phyloP scores from a whole-genome alignment of 2,329 filamentous ascomycete genomes.

The Aschersonia sp. region DNA sequence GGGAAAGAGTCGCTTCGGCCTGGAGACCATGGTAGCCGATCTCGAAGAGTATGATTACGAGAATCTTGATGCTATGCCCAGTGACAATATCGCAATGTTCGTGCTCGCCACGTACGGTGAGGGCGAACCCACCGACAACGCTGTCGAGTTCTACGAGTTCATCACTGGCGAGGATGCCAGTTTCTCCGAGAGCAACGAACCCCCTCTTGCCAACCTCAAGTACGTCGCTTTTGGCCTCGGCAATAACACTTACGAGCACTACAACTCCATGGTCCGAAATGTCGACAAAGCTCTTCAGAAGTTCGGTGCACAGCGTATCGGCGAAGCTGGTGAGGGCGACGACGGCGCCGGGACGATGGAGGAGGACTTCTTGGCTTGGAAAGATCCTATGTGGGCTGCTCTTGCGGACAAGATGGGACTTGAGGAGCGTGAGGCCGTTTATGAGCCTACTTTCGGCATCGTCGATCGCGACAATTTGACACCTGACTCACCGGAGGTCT shows the following conservation, averaged over 20 bases:
- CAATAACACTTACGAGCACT: conserved; percentile 99
- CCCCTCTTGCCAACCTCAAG: conserved; percentile 69
- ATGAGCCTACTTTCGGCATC: conserved; percentile 84
- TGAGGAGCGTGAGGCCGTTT: conserved; percentile 90
- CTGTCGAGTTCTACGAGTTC: conserved; percentile 98
- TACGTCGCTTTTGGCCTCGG: conserved; percentile 93
- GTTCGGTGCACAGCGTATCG: conserved; percentile 72
- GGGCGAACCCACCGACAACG: conserved; percentile 96
- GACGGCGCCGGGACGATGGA: conserved; percentile 99
- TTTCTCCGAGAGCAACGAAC: conserved; percentile 64
- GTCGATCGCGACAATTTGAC: conserved; percentile 61
- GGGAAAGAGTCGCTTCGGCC: conserved; percentile 85
- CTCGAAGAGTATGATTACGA: conserved; percentile 97
- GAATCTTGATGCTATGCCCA: conserved; percentile 75
- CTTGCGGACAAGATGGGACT: conserved; percentile 72
- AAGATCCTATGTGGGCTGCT: conserved; percentile 95
- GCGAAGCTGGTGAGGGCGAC: conserved; percentile 84
- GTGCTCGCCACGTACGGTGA: conserved; percentile 95
- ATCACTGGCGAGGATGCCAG: conserved; percentile 65
- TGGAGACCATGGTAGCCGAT: conserved; percentile 97
- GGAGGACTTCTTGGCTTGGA: conserved; percentile 98
- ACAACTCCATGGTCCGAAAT: conserved; percentile 95
- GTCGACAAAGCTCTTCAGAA: conserved; percentile 70
- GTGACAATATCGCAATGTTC: conserved; percentile 88
- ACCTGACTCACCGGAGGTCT: conserved; percentile 66